Base-by-base conservation (phyloP, 2,329 filamentous ascomycete genomes). In the Knufia petricola region DNA sequence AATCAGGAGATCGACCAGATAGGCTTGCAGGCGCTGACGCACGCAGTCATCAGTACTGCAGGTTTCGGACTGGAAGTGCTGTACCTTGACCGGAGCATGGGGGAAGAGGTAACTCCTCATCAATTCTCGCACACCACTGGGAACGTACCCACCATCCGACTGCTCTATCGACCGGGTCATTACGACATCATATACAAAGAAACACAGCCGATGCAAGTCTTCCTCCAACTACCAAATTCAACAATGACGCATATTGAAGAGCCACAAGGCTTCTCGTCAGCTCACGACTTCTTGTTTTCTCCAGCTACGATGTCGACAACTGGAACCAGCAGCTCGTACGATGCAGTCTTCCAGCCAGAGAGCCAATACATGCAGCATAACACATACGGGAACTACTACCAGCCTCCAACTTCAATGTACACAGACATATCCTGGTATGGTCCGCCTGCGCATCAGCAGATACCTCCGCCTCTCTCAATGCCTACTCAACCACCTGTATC, bases 161-260 rank as follows among this genome's bases (percentile, higher is more conserved):
- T 84, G n/a, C 70, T 84, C 20, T 84, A 84, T 60, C 71, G 80
- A 60, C 80, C 80, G 36, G 87, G 87, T 52, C 92, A 96, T 67
- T 98, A 96, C 66, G 92, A 96, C 65, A 82, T 98, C 52, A 75
- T 96, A 28, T 98, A 98, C 71, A 82, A 79, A 62, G 70, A 74
- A 23, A 51, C 54, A 21, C 50, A 47, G 19, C 54, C 50, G 13
- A 32, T 56, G 10, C 54, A 55, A 40, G 55, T 58, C 4, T 55
- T 52, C 34, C 23, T 58, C 21, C 53, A 55, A 31, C 21, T n/a
- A 21, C 37, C 21, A 26, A 3, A 42, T 3, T 10, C 21, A 26
- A 9, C n/a, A 9, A 13, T 30, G 36, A 21, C n/a, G 24, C 12
- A 31, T 23, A 30, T 47, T n/a, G 4, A 45, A 28, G 36, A 39